Base-by-base conservation (phyloP, 208 protist genomes). In the Leishmania gerbilli region DNA sequence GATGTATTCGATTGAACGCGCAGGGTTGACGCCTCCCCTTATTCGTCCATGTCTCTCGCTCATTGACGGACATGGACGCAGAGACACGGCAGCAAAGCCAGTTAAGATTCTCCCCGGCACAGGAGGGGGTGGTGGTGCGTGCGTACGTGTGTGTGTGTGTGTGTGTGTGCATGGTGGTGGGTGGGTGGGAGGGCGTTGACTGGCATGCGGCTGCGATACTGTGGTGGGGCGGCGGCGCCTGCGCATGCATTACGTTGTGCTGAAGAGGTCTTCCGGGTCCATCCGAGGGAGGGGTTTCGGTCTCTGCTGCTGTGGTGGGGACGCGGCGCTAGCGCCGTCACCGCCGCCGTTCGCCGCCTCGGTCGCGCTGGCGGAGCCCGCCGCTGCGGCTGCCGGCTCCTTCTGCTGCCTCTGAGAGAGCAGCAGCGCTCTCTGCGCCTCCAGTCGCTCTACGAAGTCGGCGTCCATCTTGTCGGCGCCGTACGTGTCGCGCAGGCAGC, bases 361-460 rank as follows among this genome's bases (percentile, higher is more conserved):
- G 21, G 45, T 7, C 40, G 49, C 45, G 69, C 69, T 51, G 69
- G 5, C 7, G 24, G 42, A 8, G 45, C 45, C 2, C 24, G 49
- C 9, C 51, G 72, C 17, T 58, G 72, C 72, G 19, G n/a, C 49
- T 42, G 31, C 31, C 31, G 49, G 31, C 62, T 13, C 40, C 71
- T 62, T 2, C 31, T 21, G 47, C 51, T 76, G 51, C 24, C 37
- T 11, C 27, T 77, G 72, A 31, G 17, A 21, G 19, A 17, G 34
- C 34, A 77, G 74, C 62, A 60, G 19, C 19, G 11, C 76, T 31
- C 69, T 80, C 84, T 97, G 93, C 3, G 71, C 78, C 55, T 87
- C 37, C 40, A 97, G 89, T 15, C 93, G 91, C 31, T 87, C 77
- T 19, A 95, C 82, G 77, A 97, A 97, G 77, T 97, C 93, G 9